A percentile compares a stretch with the other conserved stretches of the same genome.
phyloP scores from a whole-genome alignment of 208 protist genomes.

The Leishmania aethiopica region DNA sequence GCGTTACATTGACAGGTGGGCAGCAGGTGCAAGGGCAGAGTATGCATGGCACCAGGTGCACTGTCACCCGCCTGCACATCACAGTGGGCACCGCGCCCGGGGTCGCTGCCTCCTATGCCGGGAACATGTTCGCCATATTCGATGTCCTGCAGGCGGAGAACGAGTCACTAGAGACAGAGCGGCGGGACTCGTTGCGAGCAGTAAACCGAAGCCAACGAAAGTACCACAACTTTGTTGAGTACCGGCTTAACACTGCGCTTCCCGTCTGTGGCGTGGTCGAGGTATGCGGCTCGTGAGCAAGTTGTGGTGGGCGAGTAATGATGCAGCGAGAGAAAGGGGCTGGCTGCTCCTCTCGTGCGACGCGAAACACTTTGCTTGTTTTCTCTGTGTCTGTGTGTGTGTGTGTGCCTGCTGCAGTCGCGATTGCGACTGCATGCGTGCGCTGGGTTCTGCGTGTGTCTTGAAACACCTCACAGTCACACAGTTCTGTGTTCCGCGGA shows the following conservation, averaged over 20 bases:
- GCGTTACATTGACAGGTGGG: constrained; percentile 15
- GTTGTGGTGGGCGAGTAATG: neutral
- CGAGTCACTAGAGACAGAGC: constrained; percentile 30
- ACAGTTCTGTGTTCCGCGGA: neutral
- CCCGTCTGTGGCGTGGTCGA: constrained; percentile 27
- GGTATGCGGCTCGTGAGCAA: constrained; percentile 1
- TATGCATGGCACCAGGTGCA: neutral
- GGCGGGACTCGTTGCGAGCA: constrained; percentile 3
- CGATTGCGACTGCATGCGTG: neutral
- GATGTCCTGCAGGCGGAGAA: constrained; percentile 60
- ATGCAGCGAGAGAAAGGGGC: neutral
- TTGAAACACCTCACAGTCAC: neutral
- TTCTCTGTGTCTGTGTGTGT: neutral
- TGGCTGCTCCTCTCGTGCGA: neutral
- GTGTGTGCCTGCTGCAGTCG: neutral
- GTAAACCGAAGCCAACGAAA: constrained; percentile 81
- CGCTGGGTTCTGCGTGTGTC: neutral
- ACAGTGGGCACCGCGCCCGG: constrained; percentile 50
- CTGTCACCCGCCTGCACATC: constrained; percentile 55
- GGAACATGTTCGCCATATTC: constrained; percentile 62
- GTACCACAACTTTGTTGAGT: constrained; percentile 82
- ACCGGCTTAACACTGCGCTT: constrained; percentile 17
- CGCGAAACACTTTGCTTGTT: neutral
- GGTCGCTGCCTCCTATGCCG: constrained; percentile 47
- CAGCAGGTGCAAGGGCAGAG: constrained; percentile 10